Percentiles rank a stretch among this genome's conserved stretches.
These are phyloP conservation scores for Stephania japonica DNA, from an alignment of 164 flowering plant species.

Conservation along the genomic window DNA sequence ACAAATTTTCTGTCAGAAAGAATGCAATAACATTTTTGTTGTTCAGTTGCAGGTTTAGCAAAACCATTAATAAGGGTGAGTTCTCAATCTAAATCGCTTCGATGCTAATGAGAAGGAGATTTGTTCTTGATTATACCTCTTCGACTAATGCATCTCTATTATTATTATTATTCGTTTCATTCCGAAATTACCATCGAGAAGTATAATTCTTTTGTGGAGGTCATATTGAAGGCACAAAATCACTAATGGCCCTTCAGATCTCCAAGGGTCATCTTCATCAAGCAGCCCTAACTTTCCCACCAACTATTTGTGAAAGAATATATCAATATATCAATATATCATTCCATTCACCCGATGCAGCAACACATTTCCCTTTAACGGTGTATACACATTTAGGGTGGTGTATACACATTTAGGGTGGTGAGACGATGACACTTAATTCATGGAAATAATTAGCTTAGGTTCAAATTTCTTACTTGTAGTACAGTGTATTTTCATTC, in stretches of 20 bases:
- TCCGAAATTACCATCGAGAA: too few relatives aligned
- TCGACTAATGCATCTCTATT: too few relatives aligned
- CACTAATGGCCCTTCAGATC: neutral
- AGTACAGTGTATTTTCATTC: neutral
- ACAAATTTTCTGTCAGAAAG: too few relatives aligned
- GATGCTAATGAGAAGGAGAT: too few relatives aligned
- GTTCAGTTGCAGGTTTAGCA: too few relatives aligned
- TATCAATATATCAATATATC: neutral
- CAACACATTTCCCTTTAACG: neutral
- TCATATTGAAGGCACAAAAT: neutral
- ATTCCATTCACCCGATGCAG: neutral
- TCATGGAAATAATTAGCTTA: neutral
- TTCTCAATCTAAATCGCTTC: too few relatives aligned
- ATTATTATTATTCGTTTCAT: too few relatives aligned
- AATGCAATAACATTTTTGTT: too few relatives aligned
- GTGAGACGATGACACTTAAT: neutral
- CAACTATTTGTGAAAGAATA: neutral
- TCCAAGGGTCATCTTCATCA: neutral
- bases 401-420: neutral
- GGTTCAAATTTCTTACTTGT: neutral
- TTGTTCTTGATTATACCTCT: too few relatives aligned
- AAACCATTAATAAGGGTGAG: too few relatives aligned
- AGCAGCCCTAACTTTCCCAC: neutral
- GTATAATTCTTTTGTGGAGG: neutral
- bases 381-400: too few relatives aligned